Conservation (phyloP, 345 rosid species). For the Erysimum cheiranthoides region DNA sequence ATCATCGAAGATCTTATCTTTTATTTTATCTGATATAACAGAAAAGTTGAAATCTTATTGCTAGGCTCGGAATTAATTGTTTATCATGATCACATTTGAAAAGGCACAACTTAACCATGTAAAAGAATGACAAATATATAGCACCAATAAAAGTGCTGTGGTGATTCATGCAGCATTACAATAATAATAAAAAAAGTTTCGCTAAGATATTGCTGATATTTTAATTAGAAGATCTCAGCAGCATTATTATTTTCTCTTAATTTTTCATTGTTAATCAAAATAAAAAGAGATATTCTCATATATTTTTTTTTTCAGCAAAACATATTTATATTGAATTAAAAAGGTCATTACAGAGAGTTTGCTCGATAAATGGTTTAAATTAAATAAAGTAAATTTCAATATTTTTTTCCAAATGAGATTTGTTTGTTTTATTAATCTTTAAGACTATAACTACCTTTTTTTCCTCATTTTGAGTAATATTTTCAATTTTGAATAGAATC, state of each 20-base stretch:
- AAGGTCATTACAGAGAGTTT: too few relatives aligned
- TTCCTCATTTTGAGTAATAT: background rate
- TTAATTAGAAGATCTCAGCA: background rate
- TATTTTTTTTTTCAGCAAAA: too few relatives aligned
- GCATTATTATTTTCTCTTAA: background rate
- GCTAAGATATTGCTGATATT: background rate
- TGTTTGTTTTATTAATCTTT: background rate
- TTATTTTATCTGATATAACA: background rate
- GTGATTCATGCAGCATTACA: slow-evolving; percentile 1
- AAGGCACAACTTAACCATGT: background rate
- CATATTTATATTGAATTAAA: too few relatives aligned
- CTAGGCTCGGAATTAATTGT: background rate
- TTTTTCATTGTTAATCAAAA: background rate
- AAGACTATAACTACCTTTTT: too few relatives aligned
- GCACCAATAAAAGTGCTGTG: background rate
- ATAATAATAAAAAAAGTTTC: background rate
- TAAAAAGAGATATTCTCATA: background rate
- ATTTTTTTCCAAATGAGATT: background rate
- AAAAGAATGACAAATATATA: background rate
- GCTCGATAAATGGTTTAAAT: too few relatives aligned
- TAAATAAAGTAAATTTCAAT: background rate
- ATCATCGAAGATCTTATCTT: slow-evolving; percentile 5
- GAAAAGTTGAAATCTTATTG: background rate
- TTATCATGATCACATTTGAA: background rate
- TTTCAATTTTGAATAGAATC: background rate